Base-by-base conservation (phyloP, 805 yeast species). In the Nakazawaea ambrosiae region DNA sequence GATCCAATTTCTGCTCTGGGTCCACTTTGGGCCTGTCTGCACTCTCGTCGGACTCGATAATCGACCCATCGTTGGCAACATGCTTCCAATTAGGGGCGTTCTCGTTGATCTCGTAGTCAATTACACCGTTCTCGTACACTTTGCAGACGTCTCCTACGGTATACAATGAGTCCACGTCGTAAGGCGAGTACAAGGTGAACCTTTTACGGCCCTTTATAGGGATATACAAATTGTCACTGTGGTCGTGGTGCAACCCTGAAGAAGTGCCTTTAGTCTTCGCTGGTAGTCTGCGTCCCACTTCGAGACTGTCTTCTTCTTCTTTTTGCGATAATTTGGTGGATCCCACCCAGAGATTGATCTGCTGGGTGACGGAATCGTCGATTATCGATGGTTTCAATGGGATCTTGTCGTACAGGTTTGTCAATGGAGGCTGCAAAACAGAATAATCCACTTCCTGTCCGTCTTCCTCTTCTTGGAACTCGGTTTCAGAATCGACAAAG, bases 211-310 rank as follows among this genome's bases (percentile, higher is more conserved):
- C 92, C 20, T 66, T 57, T 1, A 75, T 50, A 2, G 82, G 72
- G 4, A 81, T 63, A 51, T 82, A 82, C 25, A 82, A 58, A 49
- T 82, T 82, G 50, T 81, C 89, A 2, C 89, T 85, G 55, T 81
- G 89, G 52, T 82, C 90, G 52, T 82, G 90, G 48, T 82, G 90
- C 10, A 82, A 57, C 0, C 90, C 90, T 1, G 88, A 78, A 0
- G 87, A 78, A 1, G 78, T 63, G 2, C 81, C 81, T 1, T 65
- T 62, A 8, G 17, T 5, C 15, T 9, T 4, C 1, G 73, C 70
- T 1, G 86, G 81, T 1, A 80, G 55, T 17, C 58, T 58, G 49
- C 74, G 71, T 1, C 85, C 85, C 4, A 77, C 52, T 17, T 56
- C 50, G 7, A 57, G 10, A 8, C 10, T 10, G 15, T 6, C 19